phyloP scores from a whole-genome alignment of 169 alveolate genomes.

The Toxoplasma gondii region DNA sequence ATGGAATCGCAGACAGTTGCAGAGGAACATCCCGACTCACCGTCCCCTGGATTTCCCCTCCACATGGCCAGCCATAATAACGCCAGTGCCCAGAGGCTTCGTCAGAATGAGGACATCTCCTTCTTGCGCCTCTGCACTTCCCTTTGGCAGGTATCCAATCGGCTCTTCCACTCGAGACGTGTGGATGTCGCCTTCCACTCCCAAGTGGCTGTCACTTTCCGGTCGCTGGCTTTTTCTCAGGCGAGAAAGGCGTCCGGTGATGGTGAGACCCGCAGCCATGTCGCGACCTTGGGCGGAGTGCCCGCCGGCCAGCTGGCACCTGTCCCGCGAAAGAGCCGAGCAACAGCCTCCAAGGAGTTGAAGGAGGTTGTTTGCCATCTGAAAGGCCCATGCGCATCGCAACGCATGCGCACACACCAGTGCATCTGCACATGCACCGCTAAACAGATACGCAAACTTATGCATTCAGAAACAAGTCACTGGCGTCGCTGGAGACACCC shows the following conservation, averaged over 20 bases:
- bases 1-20: too few species aligned
- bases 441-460: not conserved
- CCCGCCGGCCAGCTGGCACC: slow-evolving; percentile 63
- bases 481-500: too few species aligned
- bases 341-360: slow-evolving; percentile 58
- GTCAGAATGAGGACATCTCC: slow-evolving; percentile 58
- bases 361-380: slow-evolving; percentile 53
- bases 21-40: slow-evolving; percentile 1
- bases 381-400: not conserved
- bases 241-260: slow-evolving; percentile 45
- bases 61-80: slow-evolving; percentile 45
- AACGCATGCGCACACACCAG: not conserved
- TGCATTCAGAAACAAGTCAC: too few species aligned
- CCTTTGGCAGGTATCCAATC: slow-evolving; percentile 37
- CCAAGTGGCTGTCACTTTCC: not conserved
- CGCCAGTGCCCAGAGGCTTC: slow-evolving; percentile 61
- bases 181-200: too few species aligned
- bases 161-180: not conserved
- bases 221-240: not conserved
- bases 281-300: slow-evolving; percentile 58
- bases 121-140: slow-evolving; percentile 32
- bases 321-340: slow-evolving; percentile 28
- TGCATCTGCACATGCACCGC: not conserved
- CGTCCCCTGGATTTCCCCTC: slow-evolving; percentile 49
- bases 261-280: slow-evolving; percentile 47